Percentiles rank a stretch among this genome's conserved stretches.
Conservation (phyloP, 2,329 filamentous ascomycete genomes). For the Colletotrichum eremochloae region DNA sequence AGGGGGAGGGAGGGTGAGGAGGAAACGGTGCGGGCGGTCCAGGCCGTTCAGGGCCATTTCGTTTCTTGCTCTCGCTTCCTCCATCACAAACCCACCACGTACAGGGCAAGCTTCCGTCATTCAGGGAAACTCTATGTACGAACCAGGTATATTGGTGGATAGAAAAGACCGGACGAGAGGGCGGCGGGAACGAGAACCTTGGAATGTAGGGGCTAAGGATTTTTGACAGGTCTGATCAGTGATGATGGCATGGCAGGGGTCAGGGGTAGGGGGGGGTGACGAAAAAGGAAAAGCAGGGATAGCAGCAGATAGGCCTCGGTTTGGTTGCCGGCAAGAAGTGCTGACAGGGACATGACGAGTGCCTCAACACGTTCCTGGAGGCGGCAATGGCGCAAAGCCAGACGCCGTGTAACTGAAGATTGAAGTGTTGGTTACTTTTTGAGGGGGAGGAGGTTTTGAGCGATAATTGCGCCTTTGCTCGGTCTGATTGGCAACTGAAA, state of each 20-base stretch:
- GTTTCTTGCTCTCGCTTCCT: background rate
- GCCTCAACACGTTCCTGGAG: slow-evolving; percentile 1
- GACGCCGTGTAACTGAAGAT: slow-evolving; percentile 24
- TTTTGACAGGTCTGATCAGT: slow-evolving; percentile 3
- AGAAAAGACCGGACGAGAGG: background rate
- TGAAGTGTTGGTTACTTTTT: background rate
- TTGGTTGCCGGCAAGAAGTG: background rate
- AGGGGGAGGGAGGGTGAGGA: too few species aligned
- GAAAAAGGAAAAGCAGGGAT: background rate
- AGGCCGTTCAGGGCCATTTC: background rate
- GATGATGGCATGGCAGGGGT: slow-evolving; percentile 36
- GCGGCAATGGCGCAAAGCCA: background rate
- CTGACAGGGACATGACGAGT: background rate
- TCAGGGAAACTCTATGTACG: background rate
- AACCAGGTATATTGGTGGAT: slow-evolving; percentile 12
- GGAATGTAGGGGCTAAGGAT: slow-evolving; percentile 34
- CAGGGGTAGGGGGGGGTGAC: slow-evolving; percentile 13
- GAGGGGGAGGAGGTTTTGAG: background rate
- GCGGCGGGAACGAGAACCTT: slow-evolving; percentile 26
- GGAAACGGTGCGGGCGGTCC: slow-evolving; percentile 10
- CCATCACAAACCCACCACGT: background rate
- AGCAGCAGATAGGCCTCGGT: slow-evolving; percentile 2
- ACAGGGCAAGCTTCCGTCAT: slow-evolving; percentile 18
- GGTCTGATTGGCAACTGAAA: background rate
- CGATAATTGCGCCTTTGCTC: background rate